phyloP scores from a whole-genome alignment of 768 basidiomycete species.

The Piloderma croceum region DNA sequence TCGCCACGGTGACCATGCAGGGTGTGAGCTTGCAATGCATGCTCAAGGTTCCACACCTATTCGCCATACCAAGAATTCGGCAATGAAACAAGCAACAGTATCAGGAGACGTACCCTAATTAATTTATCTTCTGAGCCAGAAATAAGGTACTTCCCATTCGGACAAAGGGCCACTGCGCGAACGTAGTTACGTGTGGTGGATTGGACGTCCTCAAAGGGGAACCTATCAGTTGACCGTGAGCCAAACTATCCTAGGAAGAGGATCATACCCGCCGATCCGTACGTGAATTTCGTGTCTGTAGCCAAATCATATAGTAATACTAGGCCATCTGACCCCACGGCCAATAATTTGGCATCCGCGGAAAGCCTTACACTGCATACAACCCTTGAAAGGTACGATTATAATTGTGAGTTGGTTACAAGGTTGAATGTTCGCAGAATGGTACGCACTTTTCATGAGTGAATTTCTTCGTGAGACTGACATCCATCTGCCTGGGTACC shows the following conservation, averaged over 20 bases:
- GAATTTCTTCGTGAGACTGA: constrained; percentile 37
- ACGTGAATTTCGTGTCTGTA: constrained; percentile 24
- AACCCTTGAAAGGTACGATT: constrained; percentile 14
- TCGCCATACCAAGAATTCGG: too few relatives aligned
- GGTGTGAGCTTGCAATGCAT: neutral
- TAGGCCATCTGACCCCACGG: constrained; percentile 27
- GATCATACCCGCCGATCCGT: constrained; percentile 4
- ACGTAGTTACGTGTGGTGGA: constrained; percentile 20
- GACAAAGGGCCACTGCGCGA: constrained; percentile 27
- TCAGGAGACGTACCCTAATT: constrained; percentile 23
- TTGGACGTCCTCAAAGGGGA: too few relatives aligned
- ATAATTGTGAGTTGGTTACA: too few relatives aligned
- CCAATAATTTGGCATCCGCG: constrained; percentile 24
- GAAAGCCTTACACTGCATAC: constrained; percentile 30
- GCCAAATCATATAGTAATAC: constrained; percentile 24
- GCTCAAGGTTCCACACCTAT: neutral
- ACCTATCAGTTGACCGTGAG: too few relatives aligned
- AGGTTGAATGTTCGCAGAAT: too few relatives aligned
- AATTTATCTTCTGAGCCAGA: constrained; percentile 31
- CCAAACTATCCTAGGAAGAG: too few relatives aligned
- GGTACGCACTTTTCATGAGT: constrained; percentile 38
- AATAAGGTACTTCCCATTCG: constrained; percentile 24
- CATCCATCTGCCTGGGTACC: constrained; percentile 43
- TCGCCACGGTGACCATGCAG: constrained; percentile 26
- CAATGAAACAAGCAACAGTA: neutral